These are phyloP conservation scores for Camellia japonica DNA, from an alignment of 148 eudicot genomes.

Conservation along the genomic window DNA sequence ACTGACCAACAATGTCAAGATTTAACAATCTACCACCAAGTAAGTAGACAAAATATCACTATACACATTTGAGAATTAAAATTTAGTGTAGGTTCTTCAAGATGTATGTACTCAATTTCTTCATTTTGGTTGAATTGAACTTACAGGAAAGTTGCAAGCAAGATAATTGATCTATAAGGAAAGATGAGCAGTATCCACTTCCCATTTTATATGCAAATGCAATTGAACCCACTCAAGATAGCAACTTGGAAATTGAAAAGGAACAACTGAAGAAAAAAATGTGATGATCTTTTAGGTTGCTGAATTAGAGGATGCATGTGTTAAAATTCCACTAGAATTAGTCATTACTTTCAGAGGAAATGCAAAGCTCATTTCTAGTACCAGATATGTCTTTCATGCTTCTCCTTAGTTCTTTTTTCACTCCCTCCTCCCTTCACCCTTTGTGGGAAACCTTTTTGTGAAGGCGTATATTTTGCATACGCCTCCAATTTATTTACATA, in stretches of 20 bases:
- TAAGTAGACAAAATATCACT: neutral
- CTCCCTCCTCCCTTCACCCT: too few relatives aligned
- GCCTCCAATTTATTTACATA: too few relatives aligned
- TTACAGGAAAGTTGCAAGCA: neutral
- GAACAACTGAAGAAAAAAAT: neutral
- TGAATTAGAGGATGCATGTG: neutral
- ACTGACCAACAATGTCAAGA: neutral
- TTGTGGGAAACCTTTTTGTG: too few relatives aligned
- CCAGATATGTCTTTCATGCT: too few relatives aligned
- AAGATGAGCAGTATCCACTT: neutral
- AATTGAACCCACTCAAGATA: neutral
- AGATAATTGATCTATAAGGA: neutral
- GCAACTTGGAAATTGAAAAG: constrained; percentile 5
- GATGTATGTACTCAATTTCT: neutral
- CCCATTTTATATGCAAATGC: neutral
- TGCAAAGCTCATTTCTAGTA: neutral
- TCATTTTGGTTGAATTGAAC: neutral
- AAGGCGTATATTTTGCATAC: too few relatives aligned
- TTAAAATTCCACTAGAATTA: neutral
- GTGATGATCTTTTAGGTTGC: neutral
- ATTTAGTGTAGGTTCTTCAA: neutral
- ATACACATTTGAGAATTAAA: neutral
- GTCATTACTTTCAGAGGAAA: neutral
- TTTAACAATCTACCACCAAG: neutral
- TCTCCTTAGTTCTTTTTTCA: too few relatives aligned